Conservation (phyloP, 2,329 filamentous ascomycete genomes). For the Alternaria arborescens region DNA sequence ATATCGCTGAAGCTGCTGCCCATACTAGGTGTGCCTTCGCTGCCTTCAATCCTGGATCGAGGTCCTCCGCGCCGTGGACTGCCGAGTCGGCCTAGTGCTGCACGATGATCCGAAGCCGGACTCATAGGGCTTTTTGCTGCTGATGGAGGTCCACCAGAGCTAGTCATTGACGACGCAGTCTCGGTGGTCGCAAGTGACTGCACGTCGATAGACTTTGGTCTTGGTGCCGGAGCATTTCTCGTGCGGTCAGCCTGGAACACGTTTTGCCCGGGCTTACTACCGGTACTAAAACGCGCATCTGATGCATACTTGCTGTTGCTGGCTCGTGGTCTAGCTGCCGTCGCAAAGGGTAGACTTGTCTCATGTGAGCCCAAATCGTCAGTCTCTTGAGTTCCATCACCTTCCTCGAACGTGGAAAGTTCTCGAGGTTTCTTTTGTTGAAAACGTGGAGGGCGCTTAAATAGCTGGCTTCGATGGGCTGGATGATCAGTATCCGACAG, state of each 20-base stretch:
- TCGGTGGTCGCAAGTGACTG: slow-evolving; percentile 34
- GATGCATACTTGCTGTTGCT: slow-evolving; percentile 18
- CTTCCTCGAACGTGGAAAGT: slow-evolving; percentile 35
- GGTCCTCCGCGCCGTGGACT: slow-evolving; percentile 57
- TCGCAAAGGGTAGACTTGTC: slow-evolving; percentile 56
- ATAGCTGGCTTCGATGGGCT: slow-evolving; percentile 55
- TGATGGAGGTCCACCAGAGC: slow-evolving; percentile 42
- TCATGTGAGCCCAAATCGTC: slow-evolving; percentile 64
- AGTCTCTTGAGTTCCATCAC: slow-evolving; percentile 50
- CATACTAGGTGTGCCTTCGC: slow-evolving; percentile 50
- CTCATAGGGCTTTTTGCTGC: slow-evolving; percentile 34
- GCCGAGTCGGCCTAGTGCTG: slow-evolving; percentile 64
- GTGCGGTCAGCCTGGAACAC: slow-evolving; percentile 9
- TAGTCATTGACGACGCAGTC: slow-evolving; percentile 64
- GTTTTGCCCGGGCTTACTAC: slow-evolving; percentile 22
- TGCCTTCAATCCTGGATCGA: slow-evolving; percentile 39
- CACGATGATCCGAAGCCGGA: slow-evolving; percentile 63
- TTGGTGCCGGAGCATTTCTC: slow-evolving; percentile 7
- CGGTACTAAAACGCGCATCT: slow-evolving; percentile 13
- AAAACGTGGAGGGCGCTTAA: slow-evolving; percentile 53
- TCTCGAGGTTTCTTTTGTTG: slow-evolving; percentile 41
- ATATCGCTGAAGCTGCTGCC: slow-evolving; percentile 88
- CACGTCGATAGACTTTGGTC: slow-evolving; percentile 29
- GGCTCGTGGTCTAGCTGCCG: slow-evolving; percentile 20
- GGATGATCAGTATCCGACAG: slow-evolving; percentile 49